phyloP scores from a whole-genome alignment of 768 basidiomycete species.

The Podaxis sp. region DNA sequence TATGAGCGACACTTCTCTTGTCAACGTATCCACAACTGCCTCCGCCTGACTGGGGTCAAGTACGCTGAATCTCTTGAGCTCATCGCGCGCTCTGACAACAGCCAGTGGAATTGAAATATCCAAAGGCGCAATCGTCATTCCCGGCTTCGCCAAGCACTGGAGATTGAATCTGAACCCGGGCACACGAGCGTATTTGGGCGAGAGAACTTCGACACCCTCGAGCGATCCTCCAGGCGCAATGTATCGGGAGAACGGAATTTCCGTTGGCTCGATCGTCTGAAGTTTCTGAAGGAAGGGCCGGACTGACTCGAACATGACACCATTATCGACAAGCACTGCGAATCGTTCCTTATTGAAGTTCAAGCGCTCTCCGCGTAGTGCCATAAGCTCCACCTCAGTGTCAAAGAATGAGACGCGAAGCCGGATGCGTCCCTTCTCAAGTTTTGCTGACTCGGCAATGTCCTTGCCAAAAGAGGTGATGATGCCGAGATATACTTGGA shows the following conservation, averaged over 20 bases:
- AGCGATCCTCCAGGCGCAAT: conserved; percentile 44
- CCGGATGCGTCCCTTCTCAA: conserved; percentile 32
- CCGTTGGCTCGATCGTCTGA: conserved; percentile 49
- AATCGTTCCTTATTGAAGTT: conserved; percentile 23
- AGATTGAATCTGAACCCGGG: conserved; percentile 60
- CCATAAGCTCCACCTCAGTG: conserved; percentile 49
- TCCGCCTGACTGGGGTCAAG: conserved; percentile 74
- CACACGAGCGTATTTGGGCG: conserved; percentile 12
- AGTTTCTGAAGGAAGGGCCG: conserved; percentile 68
- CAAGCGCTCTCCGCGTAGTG: conserved; percentile 25
- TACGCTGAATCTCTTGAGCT: conserved; percentile 46
- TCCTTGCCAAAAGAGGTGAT: conserved; percentile 44
- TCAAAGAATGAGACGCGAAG: conserved; percentile 67
- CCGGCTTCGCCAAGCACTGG: conserved; percentile 45
- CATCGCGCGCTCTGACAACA: conserved; percentile 44
- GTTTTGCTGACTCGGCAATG: conserved; percentile 43
- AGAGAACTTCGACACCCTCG: conserved; percentile 32
- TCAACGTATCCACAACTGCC: conserved; percentile 61
- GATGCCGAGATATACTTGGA: conserved; percentile 55
- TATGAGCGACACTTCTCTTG: conserved; percentile 62
- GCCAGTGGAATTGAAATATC: conserved; percentile 43
- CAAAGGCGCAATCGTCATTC: conserved; percentile 35
- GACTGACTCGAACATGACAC: conserved; percentile 44
- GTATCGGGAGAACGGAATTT: conserved; percentile 55
- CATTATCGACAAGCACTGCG: conserved; percentile 37